Percentiles rank a stretch among this genome's conserved stretches.
These are phyloP conservation scores for Phaeoacremonium minimum DNA, from an alignment of 2,329 filamentous ascomycete species.

Conservation along the genomic window DNA sequence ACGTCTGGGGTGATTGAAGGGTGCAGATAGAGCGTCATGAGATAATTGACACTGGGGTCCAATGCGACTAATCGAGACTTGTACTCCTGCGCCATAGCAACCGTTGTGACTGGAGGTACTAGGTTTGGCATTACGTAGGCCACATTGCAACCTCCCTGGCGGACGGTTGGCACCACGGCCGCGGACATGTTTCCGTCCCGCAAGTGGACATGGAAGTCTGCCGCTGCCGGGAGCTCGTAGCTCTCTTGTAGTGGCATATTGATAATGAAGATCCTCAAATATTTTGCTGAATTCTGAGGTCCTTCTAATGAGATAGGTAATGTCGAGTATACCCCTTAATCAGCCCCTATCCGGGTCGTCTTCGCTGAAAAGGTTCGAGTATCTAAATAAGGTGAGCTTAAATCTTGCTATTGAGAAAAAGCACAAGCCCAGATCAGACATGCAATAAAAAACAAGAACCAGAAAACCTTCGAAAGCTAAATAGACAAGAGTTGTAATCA, in stretches of 20 bases:
- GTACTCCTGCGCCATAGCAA: slow-evolving; percentile 62
- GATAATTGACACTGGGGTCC: slow-evolving; percentile 59
- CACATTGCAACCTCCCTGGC: slow-evolving; percentile 17
- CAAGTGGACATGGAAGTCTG: slow-evolving; percentile 69
- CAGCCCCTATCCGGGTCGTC: no score
- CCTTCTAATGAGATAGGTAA: no score
- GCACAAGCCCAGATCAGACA: no score
- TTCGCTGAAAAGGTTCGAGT: no score
- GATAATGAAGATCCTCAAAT: not conserved
- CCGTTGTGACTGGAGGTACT: slow-evolving; percentile 57
- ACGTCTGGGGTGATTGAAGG: slow-evolving; percentile 60
- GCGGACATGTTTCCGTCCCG: slow-evolving; percentile 64
- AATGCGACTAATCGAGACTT: slow-evolving; percentile 55
- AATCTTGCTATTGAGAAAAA: no score
- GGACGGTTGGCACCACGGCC: slow-evolving; percentile 42
- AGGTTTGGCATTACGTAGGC: slow-evolving; percentile 53
- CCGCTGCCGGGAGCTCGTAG: slow-evolving; percentile 55
- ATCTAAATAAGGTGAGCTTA: no score
- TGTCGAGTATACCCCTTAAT: no score
- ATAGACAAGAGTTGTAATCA: no score
- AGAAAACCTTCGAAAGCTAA: no score
- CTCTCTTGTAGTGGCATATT: slow-evolving; percentile 24
- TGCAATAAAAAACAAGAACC: no score
- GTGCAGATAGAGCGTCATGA: slow-evolving; percentile 69
- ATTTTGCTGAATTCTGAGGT: no score